Evolutionary conservation across 805 yeast genomes (phyloP), one percentile per base, ranked within the genome.

Genomic region (Debaryomyces prosopidis): DNA sequence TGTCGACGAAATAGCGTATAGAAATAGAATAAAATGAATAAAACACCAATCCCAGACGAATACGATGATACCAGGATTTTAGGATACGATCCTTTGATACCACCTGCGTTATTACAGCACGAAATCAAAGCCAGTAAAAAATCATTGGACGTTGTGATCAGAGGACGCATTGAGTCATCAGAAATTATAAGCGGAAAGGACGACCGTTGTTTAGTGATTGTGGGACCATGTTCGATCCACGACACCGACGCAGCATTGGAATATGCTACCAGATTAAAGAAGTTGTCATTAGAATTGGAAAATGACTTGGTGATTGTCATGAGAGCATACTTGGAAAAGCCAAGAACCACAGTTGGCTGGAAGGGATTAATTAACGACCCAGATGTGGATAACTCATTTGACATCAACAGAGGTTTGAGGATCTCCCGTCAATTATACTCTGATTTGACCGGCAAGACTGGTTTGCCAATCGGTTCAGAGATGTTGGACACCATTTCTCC

Each of bases 341-440:
- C 99, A 60, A 86, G 99, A 77, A 92, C 99, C 52, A 92, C 98
- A 18, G 98, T 92, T 44, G 99, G 99, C 53, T 92, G 99, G 99
- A 92, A 92, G 72, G 99, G 99, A 59, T 77, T 92, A 60, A 90
- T 92, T 65, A 92, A 92, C 68, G 99, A 92, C 70, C 99, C 99
- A 39, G 96, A 92, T 61, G 81, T 92, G 49, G 89, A 92, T 69
- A 87, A 87, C 61, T 77, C 97, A 40, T 94, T 86, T 81, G 86
- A 92, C 66, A 94, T 92, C 67, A 92, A 92, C 80, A 89, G 89
- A 72, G 99, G 99, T 60, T 77, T 92, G 53, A 82, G 89, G 59
- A 80, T 88, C 33, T 81, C 97, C 10, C 84, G 99, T 74, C 79
- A 86, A 63, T 79, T 94, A 66, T 92, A 87, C 68, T 82, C 81